A percentile compares a stretch with the other conserved stretches of the same genome.
Conservation (phyloP, 177 flowering plant genomes). For the Vitis hybrid region DNA sequence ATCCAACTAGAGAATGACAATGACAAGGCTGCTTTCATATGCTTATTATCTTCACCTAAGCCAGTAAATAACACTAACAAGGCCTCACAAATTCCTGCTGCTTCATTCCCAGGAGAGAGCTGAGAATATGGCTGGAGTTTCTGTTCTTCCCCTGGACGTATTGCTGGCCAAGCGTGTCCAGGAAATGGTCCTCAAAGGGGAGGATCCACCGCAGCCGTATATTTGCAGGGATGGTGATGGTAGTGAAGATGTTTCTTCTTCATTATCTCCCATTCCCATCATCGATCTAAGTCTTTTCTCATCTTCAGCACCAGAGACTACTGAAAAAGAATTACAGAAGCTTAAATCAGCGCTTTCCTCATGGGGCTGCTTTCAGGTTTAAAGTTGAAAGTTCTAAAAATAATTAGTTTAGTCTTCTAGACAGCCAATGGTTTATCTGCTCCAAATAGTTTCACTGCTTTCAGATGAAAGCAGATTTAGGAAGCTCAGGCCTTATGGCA, state of each 20-base stretch:
- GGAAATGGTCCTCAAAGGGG: constrained; percentile 33
- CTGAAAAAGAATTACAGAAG: constrained; percentile 23
- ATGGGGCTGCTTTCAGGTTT: constrained; percentile 49
- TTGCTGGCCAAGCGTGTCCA: constrained; percentile 34
- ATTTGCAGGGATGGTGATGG: constrained; percentile 20
- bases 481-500: too few species aligned
- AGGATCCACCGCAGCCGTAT: constrained; percentile 22
- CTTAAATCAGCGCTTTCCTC: constrained; percentile 33
- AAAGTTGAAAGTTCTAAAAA: not conserved
- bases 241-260: constrained; percentile 1
- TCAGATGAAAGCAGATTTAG: too few species aligned
- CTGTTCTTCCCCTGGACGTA: constrained; percentile 19
- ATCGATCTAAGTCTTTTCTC: constrained; percentile 27
- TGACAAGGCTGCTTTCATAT: too few species aligned
- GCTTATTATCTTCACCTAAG: too few species aligned
- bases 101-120: not conserved
- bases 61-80: not conserved
- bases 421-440: not conserved
- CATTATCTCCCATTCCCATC: constrained; percentile 19
- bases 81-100: not conserved
- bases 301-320: constrained; percentile 6
- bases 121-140: constrained; percentile 23
- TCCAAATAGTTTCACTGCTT: too few species aligned
- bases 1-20: too few species aligned
- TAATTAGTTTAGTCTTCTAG: not conserved